Conservation (phyloP, 1,284 basidiomycete genomes). For the Austropuccinia psidii region DNA sequence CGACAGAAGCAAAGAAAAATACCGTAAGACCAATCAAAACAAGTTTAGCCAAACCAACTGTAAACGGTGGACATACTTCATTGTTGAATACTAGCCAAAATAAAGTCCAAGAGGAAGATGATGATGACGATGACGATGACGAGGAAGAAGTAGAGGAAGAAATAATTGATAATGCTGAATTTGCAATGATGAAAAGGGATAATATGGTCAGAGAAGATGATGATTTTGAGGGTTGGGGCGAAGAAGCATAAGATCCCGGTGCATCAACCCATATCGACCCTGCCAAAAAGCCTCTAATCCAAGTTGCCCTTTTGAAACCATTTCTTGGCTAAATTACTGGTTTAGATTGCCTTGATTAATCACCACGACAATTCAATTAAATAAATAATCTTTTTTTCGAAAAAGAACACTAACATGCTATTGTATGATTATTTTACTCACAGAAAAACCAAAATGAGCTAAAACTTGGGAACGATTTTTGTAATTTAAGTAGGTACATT, state of each 20-base stretch:
- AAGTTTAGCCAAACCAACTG: neutral
- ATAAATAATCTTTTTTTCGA: no score
- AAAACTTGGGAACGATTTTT: no score
- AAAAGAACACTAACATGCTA: no score
- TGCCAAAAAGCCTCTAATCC: no score
- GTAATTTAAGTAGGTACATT: no score
- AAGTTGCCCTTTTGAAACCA: no score
- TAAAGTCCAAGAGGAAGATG: neutral
- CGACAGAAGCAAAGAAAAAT: neutral
- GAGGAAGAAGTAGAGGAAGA: conserved; percentile 19
- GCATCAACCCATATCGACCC: no score
- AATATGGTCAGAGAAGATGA: conserved; percentile 11
- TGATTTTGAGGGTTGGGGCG: conserved; percentile 22
- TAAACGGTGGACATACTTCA: neutral
- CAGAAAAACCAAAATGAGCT: no score
- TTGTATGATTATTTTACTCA: no score
- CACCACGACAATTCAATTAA: no score
- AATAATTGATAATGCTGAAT: conserved; percentile 8
- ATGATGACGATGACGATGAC: conserved; percentile 27
- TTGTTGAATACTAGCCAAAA: neutral
- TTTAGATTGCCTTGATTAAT: no score
- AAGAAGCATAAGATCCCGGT: conserved; percentile 9
- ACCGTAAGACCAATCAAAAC: neutral
- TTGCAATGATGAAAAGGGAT: conserved; percentile 26
- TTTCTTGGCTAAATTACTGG: no score